Evolutionary conservation across 2,329 filamentous ascomycete genomes (phyloP), one percentile per base, ranked within the genome.

Genomic region (Xylaria sp.): DNA sequence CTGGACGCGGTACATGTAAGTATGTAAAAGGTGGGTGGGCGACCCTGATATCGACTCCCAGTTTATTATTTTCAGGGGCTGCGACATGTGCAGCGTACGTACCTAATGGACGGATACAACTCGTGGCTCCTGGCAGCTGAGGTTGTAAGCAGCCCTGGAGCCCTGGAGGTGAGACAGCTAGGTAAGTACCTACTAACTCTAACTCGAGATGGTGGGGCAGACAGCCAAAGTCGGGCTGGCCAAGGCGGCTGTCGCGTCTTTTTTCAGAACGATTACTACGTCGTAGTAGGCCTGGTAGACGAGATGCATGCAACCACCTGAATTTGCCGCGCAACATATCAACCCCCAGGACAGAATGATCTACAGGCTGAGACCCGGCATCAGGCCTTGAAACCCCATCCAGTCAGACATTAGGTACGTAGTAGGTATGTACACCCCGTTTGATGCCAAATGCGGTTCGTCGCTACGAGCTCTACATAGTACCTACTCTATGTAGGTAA

Each of bases 311-410:
- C 19, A 39, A 39, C 40, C 19, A 40, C 24, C 18, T 21, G 37
- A 52, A 38, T 39, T 42, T 49, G 41, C 29, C 39, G 43, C 39
- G 8, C 29, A 34, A 24, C 19, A n/a, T 24, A 17, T 34, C 48
- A 41, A 29, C 11, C 26, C 29, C 16, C 48, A 50, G 48, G 53
- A 53, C 52, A 61, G 61, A 63, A 69, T 66, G 73, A 75, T 75
- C 71, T 69, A 52, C 74, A 66, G 66, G 63, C 70, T 76, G 73
- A 76, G 70, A 76, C 74, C 70, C 57, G 61, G 63, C 58, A 69
- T 67, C 63, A 34, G 66, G 64, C 69, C 68, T 68, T 75, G 73
- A 75, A 75, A 77, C 72, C 63, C 61, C 62, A 62, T 59, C 61
- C 60, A 61, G 50, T 57, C 42, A 52, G 44, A 56, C 29, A 43